Evolutionary conservation across 2,329 filamentous ascomycete species (phyloP), one percentile per base, ranked within the genome.

Genomic region (Monosporascus ibericus): DNA sequence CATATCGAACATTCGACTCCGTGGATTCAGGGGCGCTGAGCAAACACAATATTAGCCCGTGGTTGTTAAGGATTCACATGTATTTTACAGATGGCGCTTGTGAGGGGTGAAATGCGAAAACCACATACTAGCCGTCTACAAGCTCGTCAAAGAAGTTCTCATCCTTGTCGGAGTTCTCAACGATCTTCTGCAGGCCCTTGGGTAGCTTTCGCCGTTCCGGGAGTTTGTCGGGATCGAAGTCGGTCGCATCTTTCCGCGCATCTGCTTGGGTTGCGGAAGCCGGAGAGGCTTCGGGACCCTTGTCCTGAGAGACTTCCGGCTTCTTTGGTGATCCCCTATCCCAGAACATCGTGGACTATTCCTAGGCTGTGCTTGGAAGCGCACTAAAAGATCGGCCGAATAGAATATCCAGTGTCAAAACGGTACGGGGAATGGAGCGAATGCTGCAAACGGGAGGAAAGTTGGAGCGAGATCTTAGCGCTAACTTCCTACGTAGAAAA

Each of bases 1-100:
- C 92, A 73, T 97, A 99, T 65, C 94, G 88, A 64, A 95, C 75
- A 61, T 84, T 86, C 61, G 85, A 88, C 51, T 96, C 90, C 54
- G 90, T 96, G 5, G 90, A 88, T 62, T 95, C 87, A 52, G 85
- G 79, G 15, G 79, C 82, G 64, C 86, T 89, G 66, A 47, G 46
- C 49, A 50, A 53, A 58, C 54, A 54, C 53, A 40, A 52, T 55
- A 49, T 54, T 38, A 48, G 24, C 40, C 20, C 18, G 40, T 54
- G 49, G 52, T 48, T 37, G 56, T 34, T 34, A 25, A 46, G 50
- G 52, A 54, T 48, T 49, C 40, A 51, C 47, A 8, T 48, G n/a
- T 6, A 5, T 17, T n/a, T 9, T 18, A 15, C 49, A 24, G n/a
- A 37, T 9, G 17, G 27, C 27, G 7, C 48, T 39, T 25, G 50